Percentiles rank a stretch among this genome's conserved stretches.
Evolutionary conservation across 306 rosid species (phyloP).

Genomic region (Medicago arabica): DNA sequence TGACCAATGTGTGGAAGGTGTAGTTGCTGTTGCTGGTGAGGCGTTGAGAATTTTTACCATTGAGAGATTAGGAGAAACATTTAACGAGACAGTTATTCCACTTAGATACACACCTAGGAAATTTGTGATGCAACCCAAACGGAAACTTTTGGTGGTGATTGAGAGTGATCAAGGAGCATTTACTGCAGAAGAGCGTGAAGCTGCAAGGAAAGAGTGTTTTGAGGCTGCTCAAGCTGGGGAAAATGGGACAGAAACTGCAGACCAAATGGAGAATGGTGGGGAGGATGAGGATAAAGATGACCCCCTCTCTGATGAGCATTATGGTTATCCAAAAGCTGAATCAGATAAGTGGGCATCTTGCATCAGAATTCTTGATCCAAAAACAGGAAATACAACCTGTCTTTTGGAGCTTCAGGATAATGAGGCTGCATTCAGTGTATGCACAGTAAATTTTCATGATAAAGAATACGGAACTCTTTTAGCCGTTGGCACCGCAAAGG

Average conservation of each 20-base stretch:
- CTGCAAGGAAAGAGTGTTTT: constrained; percentile 86
- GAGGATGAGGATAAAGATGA: constrained; percentile 88
- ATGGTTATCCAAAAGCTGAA: constrained; percentile 94
- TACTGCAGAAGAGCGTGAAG: constrained; percentile 92
- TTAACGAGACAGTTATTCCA: constrained; percentile 94
- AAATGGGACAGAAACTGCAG: constrained; percentile 79
- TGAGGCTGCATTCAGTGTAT: constrained; percentile 94
- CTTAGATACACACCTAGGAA: constrained; percentile 98
- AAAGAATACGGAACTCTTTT: constrained; percentile 93
- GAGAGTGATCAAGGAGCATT: constrained; percentile 98
- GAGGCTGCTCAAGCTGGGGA: constrained; percentile 78
- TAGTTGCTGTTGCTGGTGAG: constrained; percentile 90
- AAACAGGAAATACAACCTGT: constrained; percentile 81
- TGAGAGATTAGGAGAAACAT: constrained; percentile 97
- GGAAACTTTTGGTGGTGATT: constrained; percentile 77
- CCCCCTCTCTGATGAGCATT: constrained; percentile 87
- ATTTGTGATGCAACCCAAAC: constrained; percentile 87
- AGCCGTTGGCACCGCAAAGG: constrained; percentile 97
- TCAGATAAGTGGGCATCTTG: constrained; percentile 94
- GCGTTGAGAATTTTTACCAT: constrained; percentile 89
- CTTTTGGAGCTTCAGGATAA: constrained; percentile 95
- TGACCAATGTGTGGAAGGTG: constrained; percentile 97
- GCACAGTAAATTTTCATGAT: constrained; percentile 93
- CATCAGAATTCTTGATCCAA: constrained; percentile 96
- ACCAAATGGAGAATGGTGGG: constrained; percentile 92